Base-by-base conservation (phyloP, 805 yeast species). In the Brettanomyces naardenensis region DNA sequence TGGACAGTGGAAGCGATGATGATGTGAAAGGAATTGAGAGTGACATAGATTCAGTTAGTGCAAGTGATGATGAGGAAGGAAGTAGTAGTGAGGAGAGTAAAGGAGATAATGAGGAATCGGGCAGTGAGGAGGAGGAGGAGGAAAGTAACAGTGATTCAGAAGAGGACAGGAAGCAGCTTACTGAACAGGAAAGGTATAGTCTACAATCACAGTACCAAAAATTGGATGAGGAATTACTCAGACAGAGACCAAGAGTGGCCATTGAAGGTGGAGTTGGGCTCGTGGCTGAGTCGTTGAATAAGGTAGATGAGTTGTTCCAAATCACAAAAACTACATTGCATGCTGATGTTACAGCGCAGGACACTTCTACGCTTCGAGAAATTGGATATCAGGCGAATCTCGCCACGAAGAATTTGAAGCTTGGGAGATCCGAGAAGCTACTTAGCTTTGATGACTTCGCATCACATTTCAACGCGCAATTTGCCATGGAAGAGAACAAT, bases 361-460 rank as follows among this genome's bases (percentile, higher is more conserved):
- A 83, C 55, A 69, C 90, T 1, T 75, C 75, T 39, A 76, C 81
- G 4, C 65, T 83, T 46, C 63, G 66, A 22, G 76, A 70, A 42
- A 70, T 80, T 9, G 71, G 84, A 27, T 71, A 71, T 40, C 68
- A 80, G 48, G 79, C 86, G 10, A 76, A 79, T 28, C 59, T 77
- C 18, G 81, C 82, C 32, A 75, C 83, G 3, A 65, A 75, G 35
- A 78, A 75, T 55, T 48, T 80, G 45, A 73, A 72, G 37, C 59
- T 80, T 36, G 86, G 80, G 3, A 69, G 71, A 35, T 62, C 71
- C 3, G 77, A 72, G 9, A 64, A 68, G n/a, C 56, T 71, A 2
- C 49, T 82, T 4, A 66, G 66, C 43, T 53, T 71, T 19, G 62
- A 66, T 4, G 77, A 73, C 20, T 71, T 79, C 40, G 43, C 68